Base-by-base conservation (phyloP, 345 rosid genomes). In the Populus davidiana region DNA sequence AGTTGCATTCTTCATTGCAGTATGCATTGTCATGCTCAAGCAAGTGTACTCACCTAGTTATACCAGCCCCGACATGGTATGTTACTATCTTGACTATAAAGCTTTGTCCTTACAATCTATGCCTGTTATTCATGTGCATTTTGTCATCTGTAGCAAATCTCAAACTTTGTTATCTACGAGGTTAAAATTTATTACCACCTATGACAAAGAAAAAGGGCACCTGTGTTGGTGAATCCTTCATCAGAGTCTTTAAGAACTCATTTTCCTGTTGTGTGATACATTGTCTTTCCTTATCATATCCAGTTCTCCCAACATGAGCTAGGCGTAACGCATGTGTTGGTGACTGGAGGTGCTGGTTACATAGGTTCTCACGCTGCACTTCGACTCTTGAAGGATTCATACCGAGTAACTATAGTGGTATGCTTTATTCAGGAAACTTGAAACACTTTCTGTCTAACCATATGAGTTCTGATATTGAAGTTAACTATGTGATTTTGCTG, bases 271-370 rank as follows among this genome's bases (percentile, higher is more conserved):
- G 21, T 5, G 59, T 52, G 23, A 18, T 8, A 52, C 59, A 44
- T 66, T 67, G 43, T 49, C 20, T 74, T 44, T 17, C 33, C 6
- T 38, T 29, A 27, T 74, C 14, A 41, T 18, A 39, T 67, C 50
- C 74, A 71, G 81, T 71, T 78, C 61, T 78, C 76, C 21, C 18
- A 12, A 2, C 80, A 52, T 10, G 72, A 78, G 33, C 47, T 33
- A 9, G 81, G 81, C 0, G 71, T 71, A 16, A 71, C 29, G 5
- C 81, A 72, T 9, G 76, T 71, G 29, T 35, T 78, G 17, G 76
- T 78, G 20, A 78, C 81, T 7, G 81, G 81, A 27, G 81, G 81
- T 43, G 81, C 81, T 64, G 81, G 81, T 23, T 78, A 78, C 29
- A 78, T 78, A 20, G 81, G 81, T 18, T 78, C 81, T 31, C 81